Conservation (phyloP, 2,329 filamentous ascomycete genomes). For the Pleoardoris graminearum region DNA sequence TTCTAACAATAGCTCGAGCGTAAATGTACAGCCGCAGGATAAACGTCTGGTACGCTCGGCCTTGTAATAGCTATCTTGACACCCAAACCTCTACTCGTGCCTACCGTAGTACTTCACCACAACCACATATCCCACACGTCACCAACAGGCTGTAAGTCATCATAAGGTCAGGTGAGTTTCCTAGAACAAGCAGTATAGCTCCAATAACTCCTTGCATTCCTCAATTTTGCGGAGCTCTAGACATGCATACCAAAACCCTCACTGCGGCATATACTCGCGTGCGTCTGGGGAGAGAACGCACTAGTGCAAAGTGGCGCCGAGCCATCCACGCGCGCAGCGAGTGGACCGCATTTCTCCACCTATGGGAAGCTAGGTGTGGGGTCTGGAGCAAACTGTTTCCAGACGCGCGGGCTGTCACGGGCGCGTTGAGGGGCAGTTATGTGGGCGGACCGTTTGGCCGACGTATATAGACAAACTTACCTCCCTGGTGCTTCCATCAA, state of each 20-base stretch:
- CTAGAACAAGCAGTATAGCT: conserved; percentile 5
- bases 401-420: not conserved
- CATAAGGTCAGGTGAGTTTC: not conserved
- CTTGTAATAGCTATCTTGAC: too few species aligned
- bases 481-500: not conserved
- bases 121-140: not conserved
- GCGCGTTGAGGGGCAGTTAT: not conserved
- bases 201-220: not conserved
- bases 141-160: not conserved
- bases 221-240: not conserved
- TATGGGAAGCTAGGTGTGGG: conserved; percentile 14
- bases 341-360: conserved; percentile 25
- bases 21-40: too few species aligned
- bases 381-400: not conserved
- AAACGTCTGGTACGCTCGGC: too few species aligned
- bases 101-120: not conserved
- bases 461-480: not conserved
- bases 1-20: not conserved
- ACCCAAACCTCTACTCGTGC: too few species aligned
- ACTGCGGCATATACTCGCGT: not conserved
- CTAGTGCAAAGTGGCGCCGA: not conserved
- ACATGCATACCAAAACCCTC: too few species aligned
- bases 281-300: not conserved
- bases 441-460: too few species aligned
- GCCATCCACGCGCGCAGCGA: too few species aligned